Evolutionary conservation across 768 basidiomycete species (phyloP).

Genomic region (Agrocybe chaxingu): DNA sequence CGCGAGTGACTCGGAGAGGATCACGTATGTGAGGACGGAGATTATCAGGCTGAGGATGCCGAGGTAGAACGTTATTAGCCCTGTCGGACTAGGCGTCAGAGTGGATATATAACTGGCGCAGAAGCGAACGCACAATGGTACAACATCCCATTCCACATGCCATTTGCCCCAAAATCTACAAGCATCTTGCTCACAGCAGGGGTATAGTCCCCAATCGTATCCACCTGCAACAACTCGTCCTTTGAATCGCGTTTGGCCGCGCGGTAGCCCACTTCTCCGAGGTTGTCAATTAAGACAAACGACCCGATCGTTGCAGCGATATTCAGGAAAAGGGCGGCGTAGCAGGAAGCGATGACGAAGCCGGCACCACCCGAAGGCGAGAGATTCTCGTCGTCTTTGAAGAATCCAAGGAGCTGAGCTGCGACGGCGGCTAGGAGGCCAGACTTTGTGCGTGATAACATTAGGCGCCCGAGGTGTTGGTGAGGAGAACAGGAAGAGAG

Average conservation of each 20-base stretch:
- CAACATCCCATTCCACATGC: too few species aligned
- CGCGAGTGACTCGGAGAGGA: background rate
- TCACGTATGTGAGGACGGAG: background rate
- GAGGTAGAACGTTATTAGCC: too few species aligned
- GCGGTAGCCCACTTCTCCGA: slow-evolving; percentile 5
- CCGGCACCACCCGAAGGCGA: background rate
- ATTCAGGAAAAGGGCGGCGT: slow-evolving; percentile 12
- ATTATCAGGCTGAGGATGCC: background rate
- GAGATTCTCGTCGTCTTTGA: slow-evolving; percentile 1
- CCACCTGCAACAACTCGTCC: too few species aligned
- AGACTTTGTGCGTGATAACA: slow-evolving; percentile 2
- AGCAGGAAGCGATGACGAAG: slow-evolving; percentile 11
- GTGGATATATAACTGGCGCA: too few species aligned
- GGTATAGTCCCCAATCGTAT: too few species aligned
- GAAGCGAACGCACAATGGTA: too few species aligned
- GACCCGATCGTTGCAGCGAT: slow-evolving; percentile 6
- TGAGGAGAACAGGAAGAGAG: background rate
- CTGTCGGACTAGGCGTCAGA: too few species aligned
- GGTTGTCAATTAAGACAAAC: slow-evolving; percentile 8
- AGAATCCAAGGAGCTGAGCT: slow-evolving; percentile 7
- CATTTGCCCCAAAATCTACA: too few species aligned
- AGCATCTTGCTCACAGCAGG: too few species aligned
- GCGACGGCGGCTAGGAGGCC: slow-evolving; percentile 7
- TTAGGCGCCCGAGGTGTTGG: background rate
- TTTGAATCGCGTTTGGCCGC: too few species aligned